Evolutionary conservation across 768 basidiomycete species (phyloP).

Genomic region (Rubroboletus pulcherrimus): DNA sequence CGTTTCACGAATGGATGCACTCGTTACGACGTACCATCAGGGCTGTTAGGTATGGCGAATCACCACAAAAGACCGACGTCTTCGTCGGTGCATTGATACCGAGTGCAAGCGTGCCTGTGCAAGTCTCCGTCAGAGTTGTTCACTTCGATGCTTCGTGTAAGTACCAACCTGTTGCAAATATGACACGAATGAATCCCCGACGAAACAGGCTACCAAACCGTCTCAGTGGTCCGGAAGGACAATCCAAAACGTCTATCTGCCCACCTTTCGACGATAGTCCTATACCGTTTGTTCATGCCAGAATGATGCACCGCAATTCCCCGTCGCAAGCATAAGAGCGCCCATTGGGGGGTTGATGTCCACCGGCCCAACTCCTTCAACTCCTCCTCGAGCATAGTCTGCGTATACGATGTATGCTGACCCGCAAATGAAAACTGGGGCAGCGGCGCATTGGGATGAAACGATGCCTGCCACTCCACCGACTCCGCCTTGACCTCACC

Average conservation of each 20-base stretch:
- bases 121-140: neutral
- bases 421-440: slow-evolving; percentile 60
- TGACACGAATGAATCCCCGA: slow-evolving; percentile 56
- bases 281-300: slow-evolving; percentile 63
- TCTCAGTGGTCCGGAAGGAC: neutral
- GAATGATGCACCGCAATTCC: slow-evolving; percentile 70
- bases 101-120: slow-evolving; percentile 60
- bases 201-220: slow-evolving; percentile 43
- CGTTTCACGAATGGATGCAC: neutral
- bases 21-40: slow-evolving; percentile 44
- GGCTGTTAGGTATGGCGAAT: slow-evolving; percentile 58
- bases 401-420: slow-evolving; percentile 38
- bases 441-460: slow-evolving; percentile 56
- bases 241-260: neutral
- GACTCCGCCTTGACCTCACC: slow-evolving; percentile 24
- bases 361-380: slow-evolving; percentile 35
- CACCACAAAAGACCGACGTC: slow-evolving; percentile 60
- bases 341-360: slow-evolving; percentile 40
- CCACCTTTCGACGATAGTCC: slow-evolving; percentile 55
- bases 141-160: neutral
- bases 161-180: slow-evolving; percentile 58
- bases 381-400: slow-evolving; percentile 47
- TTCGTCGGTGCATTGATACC: slow-evolving; percentile 75
- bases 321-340: slow-evolving; percentile 45
- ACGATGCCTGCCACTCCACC: slow-evolving; percentile 47